Conservation (phyloP, 257 asterid species). For the Prunella vulgaris region DNA sequence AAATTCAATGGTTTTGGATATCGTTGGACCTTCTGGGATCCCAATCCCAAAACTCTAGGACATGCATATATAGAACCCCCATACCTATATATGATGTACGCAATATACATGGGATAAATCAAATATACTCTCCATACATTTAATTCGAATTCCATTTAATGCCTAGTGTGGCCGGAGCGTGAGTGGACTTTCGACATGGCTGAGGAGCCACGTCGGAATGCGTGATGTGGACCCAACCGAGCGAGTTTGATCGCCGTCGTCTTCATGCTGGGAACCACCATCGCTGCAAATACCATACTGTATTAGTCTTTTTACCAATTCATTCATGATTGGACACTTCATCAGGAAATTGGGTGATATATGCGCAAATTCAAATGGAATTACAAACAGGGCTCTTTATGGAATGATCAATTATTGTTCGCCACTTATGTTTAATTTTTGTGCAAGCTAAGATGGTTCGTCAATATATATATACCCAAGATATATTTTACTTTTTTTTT, state of each 20-base stretch:
- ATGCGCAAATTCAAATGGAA: not conserved
- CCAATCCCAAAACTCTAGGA: no score
- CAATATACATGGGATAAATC: not conserved
- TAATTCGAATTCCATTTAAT: not conserved
- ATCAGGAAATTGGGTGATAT: not conserved
- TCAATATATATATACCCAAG: no score
- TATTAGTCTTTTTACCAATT: not conserved
- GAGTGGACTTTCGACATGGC: not conserved
- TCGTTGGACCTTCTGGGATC: no score
- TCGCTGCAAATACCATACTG: not conserved
- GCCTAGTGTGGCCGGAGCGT: not conserved
- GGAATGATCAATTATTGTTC: not conserved
- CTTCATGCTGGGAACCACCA: not conserved
- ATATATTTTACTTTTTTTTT: no score
- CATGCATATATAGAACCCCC: no score
- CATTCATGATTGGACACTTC: not conserved
- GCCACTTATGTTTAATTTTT: no score
- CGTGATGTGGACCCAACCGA: not conserved
- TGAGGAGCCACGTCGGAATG: conserved; percentile 31
- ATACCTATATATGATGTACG: no score
- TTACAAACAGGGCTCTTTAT: not conserved
- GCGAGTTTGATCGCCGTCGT: not conserved
- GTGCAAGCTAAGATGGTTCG: no score
- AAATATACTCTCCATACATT: not conserved
- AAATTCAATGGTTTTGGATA: no score